Percentiles rank a stretch among this genome's conserved stretches.
phyloP scores from a whole-genome alignment of 2,329 filamentous ascomycete genomes.

The Thelonectria discophora region DNA sequence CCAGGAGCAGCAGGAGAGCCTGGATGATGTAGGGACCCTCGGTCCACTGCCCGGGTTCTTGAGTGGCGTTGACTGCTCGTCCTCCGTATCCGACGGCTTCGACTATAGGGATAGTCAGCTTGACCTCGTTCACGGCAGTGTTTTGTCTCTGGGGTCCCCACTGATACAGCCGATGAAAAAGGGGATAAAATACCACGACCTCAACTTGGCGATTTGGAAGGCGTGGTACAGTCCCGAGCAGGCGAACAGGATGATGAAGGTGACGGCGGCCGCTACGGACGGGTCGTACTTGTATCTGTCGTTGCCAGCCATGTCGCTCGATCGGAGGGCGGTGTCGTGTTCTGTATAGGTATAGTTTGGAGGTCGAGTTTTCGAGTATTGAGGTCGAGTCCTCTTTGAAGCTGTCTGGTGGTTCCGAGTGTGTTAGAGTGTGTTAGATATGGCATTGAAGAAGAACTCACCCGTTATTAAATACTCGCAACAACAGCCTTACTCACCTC shows the following conservation, averaged over 20 bases:
- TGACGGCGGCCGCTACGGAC: constrained; percentile 2
- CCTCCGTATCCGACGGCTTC: constrained; percentile 2
- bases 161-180: constrained; percentile 58
- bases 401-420: too few species aligned
- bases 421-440: not conserved
- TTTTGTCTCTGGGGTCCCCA: constrained; percentile 37
- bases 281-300: constrained; percentile 9
- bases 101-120: not conserved
- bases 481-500: not conserved
- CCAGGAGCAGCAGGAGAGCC: constrained; percentile 45
- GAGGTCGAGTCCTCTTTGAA: too few species aligned
- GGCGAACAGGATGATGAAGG: constrained; percentile 5
- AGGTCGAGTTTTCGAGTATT: not conserved
- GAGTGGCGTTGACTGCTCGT: not conserved
- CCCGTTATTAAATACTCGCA: not conserved
- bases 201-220: constrained; percentile 48
- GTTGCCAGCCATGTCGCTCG: not conserved
- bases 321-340: not conserved
- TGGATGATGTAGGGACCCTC: constrained; percentile 50
- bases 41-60: constrained; percentile 37
- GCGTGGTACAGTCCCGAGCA: constrained; percentile 40
- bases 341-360: not conserved
- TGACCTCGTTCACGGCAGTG: not conserved
- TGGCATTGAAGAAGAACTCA: not conserved
- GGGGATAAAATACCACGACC: constrained; percentile 60